Percentiles rank a stretch among this genome's conserved stretches.
Evolutionary conservation across 2,329 filamentous ascomycete species (phyloP).

Genomic region (Fusarium redolens): DNA sequence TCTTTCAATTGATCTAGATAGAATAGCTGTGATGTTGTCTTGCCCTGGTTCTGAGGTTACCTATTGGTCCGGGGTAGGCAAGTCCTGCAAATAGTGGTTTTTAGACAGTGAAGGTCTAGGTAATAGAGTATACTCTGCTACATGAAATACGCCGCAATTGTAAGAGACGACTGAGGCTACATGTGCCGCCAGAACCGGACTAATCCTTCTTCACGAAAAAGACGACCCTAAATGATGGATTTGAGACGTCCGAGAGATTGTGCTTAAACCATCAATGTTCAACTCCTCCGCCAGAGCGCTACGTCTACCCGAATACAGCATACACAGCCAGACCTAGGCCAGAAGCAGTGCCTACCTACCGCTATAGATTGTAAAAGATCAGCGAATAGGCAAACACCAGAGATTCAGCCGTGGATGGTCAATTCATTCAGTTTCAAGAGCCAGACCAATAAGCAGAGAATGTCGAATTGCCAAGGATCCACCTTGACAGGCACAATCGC

Average conservation of each 20-base stretch:
- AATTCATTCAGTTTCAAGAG: not conserved
- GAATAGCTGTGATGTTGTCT: not conserved
- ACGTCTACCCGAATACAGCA: not conserved
- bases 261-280: no score
- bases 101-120: not conserved
- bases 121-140: not conserved
- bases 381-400: not conserved
- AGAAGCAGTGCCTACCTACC: conserved; percentile 14
- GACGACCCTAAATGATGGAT: not conserved
- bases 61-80: not conserved
- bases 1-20: no score
- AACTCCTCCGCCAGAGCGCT: not conserved
- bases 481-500: not conserved
- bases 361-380: not conserved
- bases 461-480: not conserved
- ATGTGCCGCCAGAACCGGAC: not conserved
- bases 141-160: not conserved
- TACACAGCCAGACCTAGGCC: conserved; percentile 4
- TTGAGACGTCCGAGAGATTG: not conserved
- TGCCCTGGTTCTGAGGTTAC: no score
- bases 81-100: not conserved
- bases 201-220: not conserved
- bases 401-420: not conserved
- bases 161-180: no score
- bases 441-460: not conserved